phyloP scores from a whole-genome alignment of 2,329 filamentous ascomycete species.

The Neonectria coccinea region DNA sequence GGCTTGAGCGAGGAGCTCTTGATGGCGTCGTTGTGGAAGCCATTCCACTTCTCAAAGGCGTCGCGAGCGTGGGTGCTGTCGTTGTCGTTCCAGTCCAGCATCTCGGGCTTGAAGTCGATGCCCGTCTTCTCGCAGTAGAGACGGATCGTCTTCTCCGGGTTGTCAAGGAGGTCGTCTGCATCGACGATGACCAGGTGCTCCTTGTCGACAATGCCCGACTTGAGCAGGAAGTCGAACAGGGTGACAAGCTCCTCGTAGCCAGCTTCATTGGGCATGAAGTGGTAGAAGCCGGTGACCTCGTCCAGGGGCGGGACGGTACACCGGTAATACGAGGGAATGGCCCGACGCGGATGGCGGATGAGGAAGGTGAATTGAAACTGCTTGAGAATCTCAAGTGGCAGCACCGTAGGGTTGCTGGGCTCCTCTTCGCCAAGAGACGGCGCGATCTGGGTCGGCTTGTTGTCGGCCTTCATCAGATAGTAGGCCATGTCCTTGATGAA shows the following conservation, averaged over 20 bases:
- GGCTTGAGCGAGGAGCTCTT: conserved; percentile 81
- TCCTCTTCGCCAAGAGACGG: conserved; percentile 80
- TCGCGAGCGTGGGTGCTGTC: conserved; percentile 78
- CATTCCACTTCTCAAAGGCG: conserved; percentile 95
- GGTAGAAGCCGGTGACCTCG: conserved; percentile 83
- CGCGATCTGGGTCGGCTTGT: conserved; percentile 75
- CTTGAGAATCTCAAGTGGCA: conserved; percentile 79
- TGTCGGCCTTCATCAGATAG: conserved; percentile 84
- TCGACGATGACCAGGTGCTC: conserved; percentile 86
- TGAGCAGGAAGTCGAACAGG: conserved; percentile 86
- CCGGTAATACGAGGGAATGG: conserved; percentile 93
- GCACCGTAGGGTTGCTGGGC: conserved; percentile 83
- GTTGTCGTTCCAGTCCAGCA: conserved; percentile 87
- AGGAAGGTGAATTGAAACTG: conserved; percentile 95
- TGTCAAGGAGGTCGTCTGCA: conserved; percentile 92
- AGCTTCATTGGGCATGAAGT: conserved; percentile 89
- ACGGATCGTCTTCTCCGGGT: conserved; percentile 79
- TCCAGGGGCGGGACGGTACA: conserved; percentile 92
- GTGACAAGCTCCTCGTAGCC: conserved; percentile 90
- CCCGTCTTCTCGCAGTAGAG: conserved; percentile 86
- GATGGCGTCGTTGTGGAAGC: conserved; percentile 96
- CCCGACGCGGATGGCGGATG: conserved; percentile 92
- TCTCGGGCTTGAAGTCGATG: conserved; percentile 78
- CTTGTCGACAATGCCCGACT: conserved; percentile 77
- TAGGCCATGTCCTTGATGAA: conserved; percentile 99